Percentiles rank a stretch among this genome's conserved stretches.
These are phyloP conservation scores for Trametes punicea DNA, from an alignment of 768 basidiomycete species.

Conservation along the genomic window DNA sequence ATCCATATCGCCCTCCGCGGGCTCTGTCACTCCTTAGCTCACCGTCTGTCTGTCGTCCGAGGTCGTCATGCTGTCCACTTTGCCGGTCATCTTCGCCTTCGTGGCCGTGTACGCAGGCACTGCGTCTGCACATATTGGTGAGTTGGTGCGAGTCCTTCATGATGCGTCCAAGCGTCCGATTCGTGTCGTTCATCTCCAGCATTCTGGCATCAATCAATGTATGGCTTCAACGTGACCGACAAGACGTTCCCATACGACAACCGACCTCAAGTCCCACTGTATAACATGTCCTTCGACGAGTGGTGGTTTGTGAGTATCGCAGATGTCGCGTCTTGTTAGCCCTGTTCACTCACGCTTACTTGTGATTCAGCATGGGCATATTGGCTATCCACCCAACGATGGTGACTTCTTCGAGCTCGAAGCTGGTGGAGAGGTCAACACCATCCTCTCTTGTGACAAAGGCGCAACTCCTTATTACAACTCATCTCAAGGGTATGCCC, in stretches of 20 bases:
- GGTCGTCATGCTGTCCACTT: constrained; percentile 17
- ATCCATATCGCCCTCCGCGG: constrained; percentile 11
- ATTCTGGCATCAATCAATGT: constrained; percentile 35
- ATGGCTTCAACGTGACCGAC: constrained; percentile 37
- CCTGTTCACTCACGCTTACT: background rate
- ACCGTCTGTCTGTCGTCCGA: background rate
- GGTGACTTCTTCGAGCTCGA: constrained; percentile 58
- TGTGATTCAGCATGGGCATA: constrained; percentile 43
- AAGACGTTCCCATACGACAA: constrained; percentile 33
- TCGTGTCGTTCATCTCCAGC: constrained; percentile 16
- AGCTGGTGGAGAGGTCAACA: constrained; percentile 49
- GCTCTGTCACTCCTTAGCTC: constrained; percentile 13
- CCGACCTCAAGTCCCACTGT: constrained; percentile 37
- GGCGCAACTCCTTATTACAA: constrained; percentile 54
- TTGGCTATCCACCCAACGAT: constrained; percentile 52
- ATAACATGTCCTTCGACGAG: constrained; percentile 29
- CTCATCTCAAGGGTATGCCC: constrained; percentile 33
- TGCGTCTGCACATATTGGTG: constrained; percentile 23
- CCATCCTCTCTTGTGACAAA: constrained; percentile 58
- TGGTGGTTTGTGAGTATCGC: constrained; percentile 38
- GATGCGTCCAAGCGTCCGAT: background rate
- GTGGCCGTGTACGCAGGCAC: constrained; percentile 14
- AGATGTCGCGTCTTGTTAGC: background rate
- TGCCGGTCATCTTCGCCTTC: constrained; percentile 15
- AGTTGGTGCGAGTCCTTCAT: background rate